phyloP scores from a whole-genome alignment of 1,139 yeast genomes.

The Nakaseomyces bracarensis region DNA sequence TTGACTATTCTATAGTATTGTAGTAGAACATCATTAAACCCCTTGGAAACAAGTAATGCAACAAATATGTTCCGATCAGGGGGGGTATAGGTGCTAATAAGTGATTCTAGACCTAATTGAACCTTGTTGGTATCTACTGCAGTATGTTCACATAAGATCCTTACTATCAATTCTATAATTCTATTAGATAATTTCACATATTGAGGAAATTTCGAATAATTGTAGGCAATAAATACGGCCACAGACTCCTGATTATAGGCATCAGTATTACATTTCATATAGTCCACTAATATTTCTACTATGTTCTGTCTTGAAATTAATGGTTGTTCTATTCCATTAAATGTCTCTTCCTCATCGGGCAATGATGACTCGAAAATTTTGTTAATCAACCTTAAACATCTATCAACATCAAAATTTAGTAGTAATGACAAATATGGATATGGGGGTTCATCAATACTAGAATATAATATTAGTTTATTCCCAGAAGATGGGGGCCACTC shows the following conservation, averaged over 20 bases:
- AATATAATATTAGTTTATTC: constrained; percentile 19
- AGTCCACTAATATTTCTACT: constrained; percentile 27
- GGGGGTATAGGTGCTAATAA: constrained; percentile 57
- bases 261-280: constrained; percentile 14
- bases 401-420: constrained; percentile 17
- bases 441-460: constrained; percentile 25
- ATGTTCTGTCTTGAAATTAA: constrained; percentile 28
- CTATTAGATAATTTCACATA: constrained; percentile 63
- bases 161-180: constrained; percentile 41
- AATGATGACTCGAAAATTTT: constrained; percentile 28
- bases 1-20: constrained; percentile 40
- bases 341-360: constrained; percentile 21
- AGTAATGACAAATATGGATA: constrained; percentile 33
- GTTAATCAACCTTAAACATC: constrained; percentile 23
- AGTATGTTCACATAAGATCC: constrained; percentile 39
- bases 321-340: constrained; percentile 3
- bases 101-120: constrained; percentile 62
- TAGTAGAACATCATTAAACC: constrained; percentile 51
- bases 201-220: constrained; percentile 73
- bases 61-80: constrained; percentile 40
- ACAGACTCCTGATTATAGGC: constrained; percentile 34
- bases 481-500: constrained; percentile 39
- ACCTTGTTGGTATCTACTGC: constrained; percentile 34
- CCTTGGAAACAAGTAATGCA: constrained; percentile 44
- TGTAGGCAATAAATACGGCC: constrained; percentile 64